Conservation (phyloP, 257 asterid species). For the Primulina tabacum region DNA sequence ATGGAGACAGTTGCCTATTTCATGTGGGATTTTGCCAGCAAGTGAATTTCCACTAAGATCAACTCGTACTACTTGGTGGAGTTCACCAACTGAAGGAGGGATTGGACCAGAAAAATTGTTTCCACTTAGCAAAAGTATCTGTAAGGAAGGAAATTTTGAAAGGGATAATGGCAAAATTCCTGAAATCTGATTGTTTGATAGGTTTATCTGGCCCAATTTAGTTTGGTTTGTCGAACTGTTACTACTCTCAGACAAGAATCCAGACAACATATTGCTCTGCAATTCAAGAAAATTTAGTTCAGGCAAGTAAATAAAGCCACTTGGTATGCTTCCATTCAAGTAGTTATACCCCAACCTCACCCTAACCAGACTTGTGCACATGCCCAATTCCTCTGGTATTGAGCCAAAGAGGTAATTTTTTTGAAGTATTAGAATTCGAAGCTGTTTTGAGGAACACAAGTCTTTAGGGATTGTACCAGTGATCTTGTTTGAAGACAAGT, state of each 20-base stretch:
- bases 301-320: conserved; percentile 75
- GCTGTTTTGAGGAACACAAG: conserved; percentile 62
- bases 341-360: conserved; percentile 82
- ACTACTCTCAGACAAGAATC: conserved; percentile 52
- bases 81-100: conserved; percentile 75
- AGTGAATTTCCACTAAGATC: conserved; percentile 64
- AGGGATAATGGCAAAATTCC: conserved; percentile 71
- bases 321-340: conserved; percentile 81
- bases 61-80: conserved; percentile 57
- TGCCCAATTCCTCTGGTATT: conserved; percentile 66
- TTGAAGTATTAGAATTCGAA: conserved; percentile 54
- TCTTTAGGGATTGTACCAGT: conserved; percentile 75
- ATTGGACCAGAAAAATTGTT: conserved; percentile 72
- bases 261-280: conserved; percentile 75
- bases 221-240: conserved; percentile 39
- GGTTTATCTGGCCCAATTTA: conserved; percentile 58
- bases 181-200: conserved; percentile 70
- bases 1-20: conserved; percentile 63
- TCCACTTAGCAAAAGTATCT: conserved; percentile 57
- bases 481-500: conserved; percentile 87
- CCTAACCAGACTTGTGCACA: conserved; percentile 70
- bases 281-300: conserved; percentile 72
- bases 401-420: conserved; percentile 77
- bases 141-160: conserved; percentile 62
- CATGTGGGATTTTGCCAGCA: conserved; percentile 64